These are phyloP conservation scores for Piper betle DNA, from an alignment of 164 flowering plant species.

Conservation along the genomic window DNA sequence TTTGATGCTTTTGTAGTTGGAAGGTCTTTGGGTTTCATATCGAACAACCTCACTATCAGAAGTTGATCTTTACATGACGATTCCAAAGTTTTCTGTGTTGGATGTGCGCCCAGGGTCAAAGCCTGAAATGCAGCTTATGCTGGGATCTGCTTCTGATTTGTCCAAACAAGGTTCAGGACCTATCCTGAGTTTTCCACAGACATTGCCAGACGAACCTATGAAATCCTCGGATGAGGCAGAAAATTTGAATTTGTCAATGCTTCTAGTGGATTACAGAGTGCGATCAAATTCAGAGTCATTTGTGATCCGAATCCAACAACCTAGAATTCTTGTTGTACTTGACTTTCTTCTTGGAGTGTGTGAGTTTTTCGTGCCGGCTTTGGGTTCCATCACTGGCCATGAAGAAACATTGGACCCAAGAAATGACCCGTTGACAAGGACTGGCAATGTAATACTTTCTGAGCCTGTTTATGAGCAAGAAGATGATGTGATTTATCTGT, in stretches of 20 bases:
- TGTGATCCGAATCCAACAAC: conserved; percentile 87
- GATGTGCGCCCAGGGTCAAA: conserved; percentile 80
- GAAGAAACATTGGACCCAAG: conserved; percentile 79
- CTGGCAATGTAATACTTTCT: conserved; percentile 48
- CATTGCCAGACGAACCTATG: conserved; percentile 14
- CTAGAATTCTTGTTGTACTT: conserved; percentile 85
- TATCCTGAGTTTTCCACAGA: conserved; percentile 22
- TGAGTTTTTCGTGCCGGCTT: conserved; percentile 90
- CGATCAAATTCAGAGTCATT: conserved; percentile 64
- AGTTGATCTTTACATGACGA: conserved; percentile 81
- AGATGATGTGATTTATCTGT: conserved; percentile 67
- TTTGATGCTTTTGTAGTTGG: conserved; percentile 50
- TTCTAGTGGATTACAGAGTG: conserved; percentile 76
- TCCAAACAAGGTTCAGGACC: conserved; percentile 32
- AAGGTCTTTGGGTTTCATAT: conserved; percentile 95
- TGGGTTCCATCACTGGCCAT: conserved; percentile 83
- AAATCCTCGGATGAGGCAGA: conserved; percentile 27
- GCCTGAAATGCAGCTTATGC: conserved; percentile 97
- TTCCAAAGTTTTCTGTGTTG: conserved; percentile 66
- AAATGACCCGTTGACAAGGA: conserved; percentile 72
- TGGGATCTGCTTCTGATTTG: conserved; percentile 77
- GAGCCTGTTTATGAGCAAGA: conserved; percentile 47
- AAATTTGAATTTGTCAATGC: conserved; percentile 67
- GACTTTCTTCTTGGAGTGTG: conserved; percentile 91
- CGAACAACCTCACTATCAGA: conserved; percentile 86